A percentile compares a stretch with the other conserved stretches of the same genome.
Evolutionary conservation across 2,329 filamentous ascomycete species (phyloP).

Genomic region (Neonectria sp.): DNA sequence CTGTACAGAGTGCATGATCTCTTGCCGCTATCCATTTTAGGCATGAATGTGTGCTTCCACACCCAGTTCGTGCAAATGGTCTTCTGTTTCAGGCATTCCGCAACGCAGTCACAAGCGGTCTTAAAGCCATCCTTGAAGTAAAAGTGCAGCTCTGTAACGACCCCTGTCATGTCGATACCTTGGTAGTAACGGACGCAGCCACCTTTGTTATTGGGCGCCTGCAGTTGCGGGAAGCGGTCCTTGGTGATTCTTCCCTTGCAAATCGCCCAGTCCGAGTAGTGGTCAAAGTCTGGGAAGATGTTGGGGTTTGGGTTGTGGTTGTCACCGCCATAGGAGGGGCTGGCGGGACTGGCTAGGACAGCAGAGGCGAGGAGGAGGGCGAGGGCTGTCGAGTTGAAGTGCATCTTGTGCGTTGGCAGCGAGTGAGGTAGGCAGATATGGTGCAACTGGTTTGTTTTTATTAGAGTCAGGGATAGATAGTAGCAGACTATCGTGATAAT

Average conservation of each 20-base stretch:
- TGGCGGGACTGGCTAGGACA: not conserved
- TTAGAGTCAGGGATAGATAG: not conserved
- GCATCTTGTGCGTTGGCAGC: constrained; percentile 1
- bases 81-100: constrained; percentile 14
- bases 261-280: constrained; percentile 22
- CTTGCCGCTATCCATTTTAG: constrained; percentile 16
- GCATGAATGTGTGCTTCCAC: constrained; percentile 30
- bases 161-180: constrained; percentile 34
- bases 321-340: not conserved
- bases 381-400: not conserved
- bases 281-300: constrained; percentile 14
- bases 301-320: not conserved
- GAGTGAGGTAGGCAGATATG: not conserved
- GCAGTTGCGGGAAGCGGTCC: constrained; percentile 26
- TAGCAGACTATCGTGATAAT: not conserved
- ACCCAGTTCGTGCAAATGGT: constrained; percentile 28
- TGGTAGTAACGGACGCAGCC: constrained; percentile 33
- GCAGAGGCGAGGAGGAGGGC: not conserved
- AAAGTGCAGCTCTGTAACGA: constrained; percentile 32
- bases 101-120: constrained; percentile 19
- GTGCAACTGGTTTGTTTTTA: not conserved
- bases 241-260: constrained; percentile 28
- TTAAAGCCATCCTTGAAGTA: constrained; percentile 27
- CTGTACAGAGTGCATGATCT: constrained; percentile 26
- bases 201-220: constrained; percentile 24